Base-by-base conservation (phyloP, 2,329 filamentous ascomycete genomes). In the Colletotrichum magnum region DNA sequence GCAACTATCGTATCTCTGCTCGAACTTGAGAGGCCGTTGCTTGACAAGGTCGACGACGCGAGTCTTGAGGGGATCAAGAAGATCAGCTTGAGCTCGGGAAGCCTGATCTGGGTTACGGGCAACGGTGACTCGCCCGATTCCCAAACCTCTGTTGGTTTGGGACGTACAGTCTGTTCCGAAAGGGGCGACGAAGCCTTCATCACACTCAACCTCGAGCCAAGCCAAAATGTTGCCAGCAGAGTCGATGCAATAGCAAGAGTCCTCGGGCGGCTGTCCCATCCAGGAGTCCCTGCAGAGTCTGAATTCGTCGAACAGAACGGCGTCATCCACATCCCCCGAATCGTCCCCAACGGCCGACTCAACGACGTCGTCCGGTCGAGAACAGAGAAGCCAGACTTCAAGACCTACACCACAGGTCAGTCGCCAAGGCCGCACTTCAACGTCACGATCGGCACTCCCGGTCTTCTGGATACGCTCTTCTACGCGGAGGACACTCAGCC, bases 331-430 rank as follows among this genome's bases (percentile, higher is more conserved):
- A 58, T 58, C 6, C 48, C 73, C 72, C 39, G 79, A 78, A 58
- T 80, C 75, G 41, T 76, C 73, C 4, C 70, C 77, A n/a, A 68
- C 70, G 3, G 72, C 75, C 47, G 72, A 72, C 5, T 68, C 71
- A 15, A 71, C 76, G 70, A 74, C 24, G 72, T 79, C 28, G 73
- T 73, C 9, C 61, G 77, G 2, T 76, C 74, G 47, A 73, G 76
- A 21, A 74, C 74, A 1, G 73, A 75, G 57, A 73, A 75, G 5
- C 60, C 77, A 0, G 56, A 65, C 2, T 67, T 75, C 6, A 72
- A 75, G 56, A 43, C 24, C 67, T 70, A 47, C 69, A 60, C 43
- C 6, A 47, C 5, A 15, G 36, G 57, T 7, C 43, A n/a, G 7
- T 18, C 39, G 5, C 51, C 32, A n/a, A 59, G 47, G 16, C 56